phyloP scores from a whole-genome alignment of 306 rosid genomes.

The Glycine soja region DNA sequence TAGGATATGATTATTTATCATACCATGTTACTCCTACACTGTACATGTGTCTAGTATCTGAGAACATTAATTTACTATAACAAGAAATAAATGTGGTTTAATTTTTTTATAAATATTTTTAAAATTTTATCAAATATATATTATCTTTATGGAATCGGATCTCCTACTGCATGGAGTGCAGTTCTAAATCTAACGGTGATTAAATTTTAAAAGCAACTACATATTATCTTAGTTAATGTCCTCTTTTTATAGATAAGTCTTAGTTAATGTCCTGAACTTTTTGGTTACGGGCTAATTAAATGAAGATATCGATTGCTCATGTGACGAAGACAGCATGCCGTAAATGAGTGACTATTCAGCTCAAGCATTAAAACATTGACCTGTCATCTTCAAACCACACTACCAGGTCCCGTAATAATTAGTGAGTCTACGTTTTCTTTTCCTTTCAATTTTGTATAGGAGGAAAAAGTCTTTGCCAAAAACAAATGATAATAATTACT shows the following conservation, averaged over 20 bases:
- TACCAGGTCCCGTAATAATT: not conserved
- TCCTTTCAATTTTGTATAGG: not conserved
- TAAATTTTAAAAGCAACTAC: too few species aligned
- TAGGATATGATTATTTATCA: not conserved
- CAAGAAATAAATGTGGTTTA: too few species aligned
- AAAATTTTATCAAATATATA: too few species aligned
- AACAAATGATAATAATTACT: not conserved
- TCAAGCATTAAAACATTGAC: constrained; percentile 36
- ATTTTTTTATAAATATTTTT: too few species aligned
- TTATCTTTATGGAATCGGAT: too few species aligned
- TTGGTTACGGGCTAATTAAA: constrained; percentile 17
- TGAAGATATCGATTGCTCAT: constrained; percentile 40
- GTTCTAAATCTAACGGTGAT: too few species aligned
- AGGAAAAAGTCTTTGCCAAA: not conserved
- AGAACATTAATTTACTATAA: too few species aligned
- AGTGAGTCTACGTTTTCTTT: not conserved
- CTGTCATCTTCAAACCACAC: constrained; percentile 36
- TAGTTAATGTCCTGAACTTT: not conserved
- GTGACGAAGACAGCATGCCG: constrained; percentile 20
- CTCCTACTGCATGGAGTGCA: too few species aligned
- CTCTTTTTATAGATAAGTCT: too few species aligned
- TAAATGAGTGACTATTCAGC: constrained; percentile 19
- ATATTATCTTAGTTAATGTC: not conserved
- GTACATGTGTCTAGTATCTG: too few species aligned
- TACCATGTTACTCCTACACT: too few species aligned